Percentiles rank a stretch among this genome's conserved stretches.
These are phyloP conservation scores for Apostasia shenzhenica DNA, from an alignment of 106 monocot species.

Conservation along the genomic window DNA sequence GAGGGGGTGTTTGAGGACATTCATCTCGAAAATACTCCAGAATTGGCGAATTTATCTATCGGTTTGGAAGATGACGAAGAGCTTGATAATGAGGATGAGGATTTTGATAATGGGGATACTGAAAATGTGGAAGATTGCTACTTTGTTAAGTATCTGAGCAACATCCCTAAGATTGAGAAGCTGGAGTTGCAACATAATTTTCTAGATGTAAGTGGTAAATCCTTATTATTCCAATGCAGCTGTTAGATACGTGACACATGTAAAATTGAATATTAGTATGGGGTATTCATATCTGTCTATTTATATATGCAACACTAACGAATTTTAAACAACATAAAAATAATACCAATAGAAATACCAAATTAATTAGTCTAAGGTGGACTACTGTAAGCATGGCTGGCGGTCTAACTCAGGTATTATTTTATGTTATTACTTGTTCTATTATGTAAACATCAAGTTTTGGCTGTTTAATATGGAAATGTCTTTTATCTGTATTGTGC, in stretches of 20 bases:
- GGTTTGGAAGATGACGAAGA: constrained; percentile 14
- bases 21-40: constrained; percentile 11
- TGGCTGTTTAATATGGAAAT: too few species aligned
- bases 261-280: too few species aligned
- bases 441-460: too few species aligned
- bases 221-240: neutral
- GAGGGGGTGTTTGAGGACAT: constrained; percentile 13
- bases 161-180: constrained; percentile 10
- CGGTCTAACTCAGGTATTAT: too few species aligned
- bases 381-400: too few species aligned
- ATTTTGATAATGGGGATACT: constrained; percentile 3
- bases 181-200: constrained; percentile 9
- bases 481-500: too few species aligned
- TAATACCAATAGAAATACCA: too few species aligned
- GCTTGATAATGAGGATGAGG: constrained; percentile 10
- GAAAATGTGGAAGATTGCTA: neutral
- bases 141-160: constrained; percentile 1
- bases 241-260: neutral
- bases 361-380: too few species aligned
- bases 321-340: too few species aligned
- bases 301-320: too few species aligned
- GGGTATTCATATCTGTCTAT: too few species aligned
- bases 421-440: too few species aligned
- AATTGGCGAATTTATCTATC: neutral
- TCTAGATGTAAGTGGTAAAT: constrained; percentile 1